Percentiles rank a stretch among this genome's conserved stretches.
Conservation (phyloP, 2,329 filamentous ascomycete species). For the Calonectria multiphialidica region DNA sequence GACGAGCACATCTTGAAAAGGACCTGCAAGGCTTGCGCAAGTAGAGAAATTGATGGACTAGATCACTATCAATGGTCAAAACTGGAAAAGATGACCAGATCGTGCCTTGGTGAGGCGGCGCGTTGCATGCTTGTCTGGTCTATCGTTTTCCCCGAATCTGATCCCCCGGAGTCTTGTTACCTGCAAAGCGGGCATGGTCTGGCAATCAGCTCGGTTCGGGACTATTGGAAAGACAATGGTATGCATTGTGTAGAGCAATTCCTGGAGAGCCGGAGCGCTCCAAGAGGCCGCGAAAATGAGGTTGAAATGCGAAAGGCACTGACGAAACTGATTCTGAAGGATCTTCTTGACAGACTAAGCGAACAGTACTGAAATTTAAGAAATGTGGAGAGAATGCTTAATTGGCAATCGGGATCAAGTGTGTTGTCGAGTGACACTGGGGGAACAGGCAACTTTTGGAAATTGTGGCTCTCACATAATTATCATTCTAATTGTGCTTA, state of each 20-base stretch:
- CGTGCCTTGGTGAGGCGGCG: not conserved
- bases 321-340: not conserved
- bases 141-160: not conserved
- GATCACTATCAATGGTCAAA: not conserved
- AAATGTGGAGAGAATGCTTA: not conserved
- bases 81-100: not conserved
- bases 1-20: not conserved
- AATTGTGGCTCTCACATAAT: no score
- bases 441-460: not conserved
- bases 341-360: not conserved
- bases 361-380: not conserved
- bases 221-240: not conserved
- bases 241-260: not conserved
- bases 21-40: not conserved
- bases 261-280: not conserved
- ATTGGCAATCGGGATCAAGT: not conserved
- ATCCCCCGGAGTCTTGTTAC: not conserved
- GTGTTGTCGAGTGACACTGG: not conserved
- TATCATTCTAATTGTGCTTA: no score
- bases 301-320: not conserved
- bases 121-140: not conserved
- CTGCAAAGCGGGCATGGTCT: not conserved
- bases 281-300: not conserved
- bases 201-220: not conserved
- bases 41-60: not conserved